A percentile compares a stretch with the other conserved stretches of the same genome.
phyloP scores from a whole-genome alignment of 2,329 filamentous ascomycete species.

The Stemphylium vesicarium region DNA sequence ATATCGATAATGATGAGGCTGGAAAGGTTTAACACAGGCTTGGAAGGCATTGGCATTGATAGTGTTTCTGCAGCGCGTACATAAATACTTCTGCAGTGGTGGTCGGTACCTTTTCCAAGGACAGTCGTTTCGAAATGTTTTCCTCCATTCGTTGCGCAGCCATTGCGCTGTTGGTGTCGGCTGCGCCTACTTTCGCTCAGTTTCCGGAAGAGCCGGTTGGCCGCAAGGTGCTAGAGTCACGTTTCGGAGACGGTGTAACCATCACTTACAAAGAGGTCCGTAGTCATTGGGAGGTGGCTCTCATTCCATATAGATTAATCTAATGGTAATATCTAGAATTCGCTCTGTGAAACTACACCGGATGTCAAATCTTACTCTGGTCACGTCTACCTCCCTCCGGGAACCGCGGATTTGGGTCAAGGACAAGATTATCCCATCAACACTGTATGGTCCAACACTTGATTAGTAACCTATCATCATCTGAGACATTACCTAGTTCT shows the following conservation, averaged over 20 bases:
- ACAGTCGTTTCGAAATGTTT: slow-evolving; percentile 9
- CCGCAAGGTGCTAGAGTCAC: slow-evolving; percentile 24
- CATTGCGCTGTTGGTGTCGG: slow-evolving; percentile 11
- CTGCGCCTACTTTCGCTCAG: slow-evolving; percentile 16
- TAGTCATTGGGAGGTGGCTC: no score
- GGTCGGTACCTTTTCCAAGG: not conserved
- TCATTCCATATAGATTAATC: not conserved
- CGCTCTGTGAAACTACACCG: slow-evolving; percentile 61
- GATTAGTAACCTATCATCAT: not conserved
- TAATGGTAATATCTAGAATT: slow-evolving; percentile 29
- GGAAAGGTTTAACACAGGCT: not conserved
- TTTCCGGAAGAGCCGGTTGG: slow-evolving; percentile 20
- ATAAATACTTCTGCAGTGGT: not conserved
- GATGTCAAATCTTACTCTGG: slow-evolving; percentile 61
- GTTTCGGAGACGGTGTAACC: slow-evolving; percentile 28
- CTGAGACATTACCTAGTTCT: slow-evolving; percentile 31
- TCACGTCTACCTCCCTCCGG: slow-evolving; percentile 49
- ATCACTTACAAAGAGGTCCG: slow-evolving; percentile 37
- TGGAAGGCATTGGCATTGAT: slow-evolving; percentile 4
- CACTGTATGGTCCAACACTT: not conserved
- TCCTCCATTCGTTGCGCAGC: slow-evolving; percentile 2
- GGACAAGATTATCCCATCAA: slow-evolving; percentile 31
- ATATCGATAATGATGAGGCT: slow-evolving; percentile 1
- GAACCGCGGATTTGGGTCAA: slow-evolving; percentile 25
- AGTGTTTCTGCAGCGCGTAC: not conserved